Conservation (phyloP, 495 filamentous ascomycete genomes). For the Daldinia loculata region DNA sequence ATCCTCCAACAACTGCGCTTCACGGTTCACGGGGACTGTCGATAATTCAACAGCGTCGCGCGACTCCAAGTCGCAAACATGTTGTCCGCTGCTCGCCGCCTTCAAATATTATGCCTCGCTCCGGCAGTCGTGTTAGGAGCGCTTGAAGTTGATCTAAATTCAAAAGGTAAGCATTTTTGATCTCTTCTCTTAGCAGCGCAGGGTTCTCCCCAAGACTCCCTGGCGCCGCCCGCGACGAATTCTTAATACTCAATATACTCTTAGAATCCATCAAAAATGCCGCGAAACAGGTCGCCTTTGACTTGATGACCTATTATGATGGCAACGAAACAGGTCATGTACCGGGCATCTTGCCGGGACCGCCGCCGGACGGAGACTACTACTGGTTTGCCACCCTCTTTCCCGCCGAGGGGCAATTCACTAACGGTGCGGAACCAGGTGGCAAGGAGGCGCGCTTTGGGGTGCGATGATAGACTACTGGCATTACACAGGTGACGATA, state of each 20-base stretch:
- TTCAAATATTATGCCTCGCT: slow-evolving; percentile 38
- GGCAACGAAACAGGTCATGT: slow-evolving; percentile 67
- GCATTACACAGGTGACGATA: slow-evolving; percentile 74
- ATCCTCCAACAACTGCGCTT: not conserved
- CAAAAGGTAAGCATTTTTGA: slow-evolving; percentile 31
- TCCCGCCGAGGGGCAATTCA: slow-evolving; percentile 46
- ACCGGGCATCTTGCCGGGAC: slow-evolving; percentile 69
- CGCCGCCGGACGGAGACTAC: slow-evolving; percentile 60
- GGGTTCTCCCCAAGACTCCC: not conserved
- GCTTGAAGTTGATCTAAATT: slow-evolving; percentile 42
- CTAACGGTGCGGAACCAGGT: slow-evolving; percentile 46
- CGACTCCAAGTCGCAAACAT: slow-evolving; percentile 19
- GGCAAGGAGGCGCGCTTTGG: slow-evolving; percentile 80
- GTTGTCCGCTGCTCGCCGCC: slow-evolving; percentile 14
- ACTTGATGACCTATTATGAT: slow-evolving; percentile 72
- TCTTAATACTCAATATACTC: slow-evolving; percentile 5
- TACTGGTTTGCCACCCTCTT: slow-evolving; percentile 51
- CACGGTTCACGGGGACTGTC: slow-evolving; percentile 4
- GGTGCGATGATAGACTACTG: slow-evolving; percentile 80
- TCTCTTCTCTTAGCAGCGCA: not conserved
- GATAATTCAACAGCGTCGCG: not conserved
- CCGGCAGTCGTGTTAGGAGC: slow-evolving; percentile 41
- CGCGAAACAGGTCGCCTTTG: slow-evolving; percentile 66
- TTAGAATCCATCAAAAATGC: slow-evolving; percentile 64
- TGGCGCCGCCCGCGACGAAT: not conserved